Base-by-base conservation (phyloP, 805 yeast genomes). In the Yarrowia porcina region DNA sequence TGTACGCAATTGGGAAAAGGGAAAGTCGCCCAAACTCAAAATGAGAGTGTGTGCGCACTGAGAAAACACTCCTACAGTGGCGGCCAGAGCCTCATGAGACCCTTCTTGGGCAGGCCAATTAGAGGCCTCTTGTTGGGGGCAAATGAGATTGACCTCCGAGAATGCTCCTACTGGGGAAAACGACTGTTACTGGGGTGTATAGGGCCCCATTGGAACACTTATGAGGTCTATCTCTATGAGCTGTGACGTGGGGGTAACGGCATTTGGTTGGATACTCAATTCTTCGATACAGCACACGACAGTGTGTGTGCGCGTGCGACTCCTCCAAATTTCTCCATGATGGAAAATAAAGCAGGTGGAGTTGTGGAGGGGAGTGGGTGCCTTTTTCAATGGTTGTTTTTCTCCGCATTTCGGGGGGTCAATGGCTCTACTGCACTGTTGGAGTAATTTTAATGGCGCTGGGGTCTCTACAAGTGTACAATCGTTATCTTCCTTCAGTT, bases 1-100 rank as follows among this genome's bases (percentile, higher is more conserved):
- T 41, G 49, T 41, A 56, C 49, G 49, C 61, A 56, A 39, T 56
- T 54, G 61, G 49, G 49, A 56, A 30, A 56, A 56, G 49, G 49
- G 32, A 30, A 56, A 56, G 38, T 39, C 49, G 30, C 61, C 35
- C 49, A 56, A 56, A 56, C 61, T 41, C 39, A 56, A 30, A 52
- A 52, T 36, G 41, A 11, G 23, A 32, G 42, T 18, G 44, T 36
- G 56, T 45, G 56, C 13, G 56, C 30, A n/a, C 39, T 12, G 27
- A 28, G 23, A 6, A 45, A 11, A 25, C 33, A 17, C 49, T n/a
- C 33, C 33, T 17, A 23, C 47, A 41, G 47, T 41, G 47, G 47
- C 47, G 30, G 20, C 47, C 45, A 8, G 47, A 41, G 47, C 47
- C 47, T 10, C 47, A 41, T 15, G 47, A 25, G 45, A 21, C 45